Conservation (phyloP, 2,329 filamentous ascomycete species). For the Colletotrichum destructivum region DNA sequence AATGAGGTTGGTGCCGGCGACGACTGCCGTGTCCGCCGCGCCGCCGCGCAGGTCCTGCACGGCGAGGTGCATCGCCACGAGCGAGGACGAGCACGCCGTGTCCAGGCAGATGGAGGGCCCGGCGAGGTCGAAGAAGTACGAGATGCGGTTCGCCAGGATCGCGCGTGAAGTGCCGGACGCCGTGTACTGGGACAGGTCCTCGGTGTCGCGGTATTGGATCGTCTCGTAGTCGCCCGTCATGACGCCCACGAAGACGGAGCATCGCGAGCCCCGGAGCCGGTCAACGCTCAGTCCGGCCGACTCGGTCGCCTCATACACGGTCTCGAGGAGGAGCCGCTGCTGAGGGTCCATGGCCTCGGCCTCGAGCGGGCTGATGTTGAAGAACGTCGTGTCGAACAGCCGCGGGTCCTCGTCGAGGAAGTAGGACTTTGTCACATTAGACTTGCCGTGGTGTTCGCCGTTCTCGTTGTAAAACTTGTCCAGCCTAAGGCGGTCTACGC, state of each 20-base stretch:
- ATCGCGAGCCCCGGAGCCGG: constrained; percentile 15
- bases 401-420: constrained; percentile 45
- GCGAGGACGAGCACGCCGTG: constrained; percentile 61
- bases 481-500: constrained; percentile 27
- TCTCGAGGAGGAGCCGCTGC: constrained; percentile 52
- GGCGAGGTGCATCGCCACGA: constrained; percentile 60
- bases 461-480: constrained; percentile 31
- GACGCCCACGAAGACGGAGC: constrained; percentile 40
- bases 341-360: constrained; percentile 52
- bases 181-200: constrained; percentile 47
- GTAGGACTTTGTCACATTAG: constrained; percentile 44
- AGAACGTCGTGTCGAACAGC: constrained; percentile 49
- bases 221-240: constrained; percentile 49
- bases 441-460: constrained; percentile 44
- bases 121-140: constrained; percentile 57
- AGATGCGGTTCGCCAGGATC: constrained; percentile 58
- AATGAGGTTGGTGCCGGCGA: constrained; percentile 49
- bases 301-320: constrained; percentile 53
- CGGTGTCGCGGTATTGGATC: constrained; percentile 46
- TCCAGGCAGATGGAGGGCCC: constrained; percentile 59
- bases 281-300: constrained; percentile 38
- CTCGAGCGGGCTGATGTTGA: constrained; percentile 48
- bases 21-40: constrained; percentile 49
- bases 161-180: constrained; percentile 40
- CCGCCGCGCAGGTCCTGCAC: constrained; percentile 53